These are phyloP conservation scores for Trichoderma sp. DNA, from an alignment of 2,329 filamentous ascomycete genomes.

Conservation along the genomic window DNA sequence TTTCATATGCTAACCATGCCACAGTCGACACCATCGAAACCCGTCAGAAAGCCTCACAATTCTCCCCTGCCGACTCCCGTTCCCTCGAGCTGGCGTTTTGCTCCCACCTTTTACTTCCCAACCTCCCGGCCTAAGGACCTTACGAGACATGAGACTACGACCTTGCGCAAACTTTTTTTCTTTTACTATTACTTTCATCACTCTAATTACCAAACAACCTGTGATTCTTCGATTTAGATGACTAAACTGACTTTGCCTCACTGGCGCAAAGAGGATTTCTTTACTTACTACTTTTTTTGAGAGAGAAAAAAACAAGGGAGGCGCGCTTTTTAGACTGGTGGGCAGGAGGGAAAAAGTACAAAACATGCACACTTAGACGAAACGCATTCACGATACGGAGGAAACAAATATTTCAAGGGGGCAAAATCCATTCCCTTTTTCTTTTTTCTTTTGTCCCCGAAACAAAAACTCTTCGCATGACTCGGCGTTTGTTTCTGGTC, in stretches of 20 bases:
- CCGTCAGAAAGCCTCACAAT: slow-evolving; percentile 54
- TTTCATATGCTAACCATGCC: not conserved
- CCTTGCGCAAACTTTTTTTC: not conserved
- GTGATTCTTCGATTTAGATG: slow-evolving; percentile 4
- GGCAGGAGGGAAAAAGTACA: not conserved
- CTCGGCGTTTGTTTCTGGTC: not conserved
- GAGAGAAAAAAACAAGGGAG: not conserved
- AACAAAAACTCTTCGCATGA: not conserved
- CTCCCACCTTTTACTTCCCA: slow-evolving; percentile 49
- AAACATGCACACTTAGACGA: not conserved
- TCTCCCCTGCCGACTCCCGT: slow-evolving; percentile 51
- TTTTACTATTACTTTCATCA: not conserved
- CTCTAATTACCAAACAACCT: not conserved
- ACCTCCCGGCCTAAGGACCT: slow-evolving; percentile 24
- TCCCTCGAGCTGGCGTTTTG: slow-evolving; percentile 54
- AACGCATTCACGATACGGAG: not conserved
- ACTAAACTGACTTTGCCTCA: slow-evolving; percentile 9
- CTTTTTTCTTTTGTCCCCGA: not conserved
- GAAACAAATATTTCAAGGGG: not conserved
- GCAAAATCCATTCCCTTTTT: not conserved
- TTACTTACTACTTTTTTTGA: not conserved
- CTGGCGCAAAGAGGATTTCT: not conserved
- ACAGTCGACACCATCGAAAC: slow-evolving; percentile 39
- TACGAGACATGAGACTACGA: slow-evolving; percentile 20
- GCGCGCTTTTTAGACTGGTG: slow-evolving; percentile 1